Evolutionary conservation across 2,329 filamentous ascomycete species (phyloP), one percentile per base, ranked within the genome.

Genomic region (Neocatenulostroma microsporum): DNA sequence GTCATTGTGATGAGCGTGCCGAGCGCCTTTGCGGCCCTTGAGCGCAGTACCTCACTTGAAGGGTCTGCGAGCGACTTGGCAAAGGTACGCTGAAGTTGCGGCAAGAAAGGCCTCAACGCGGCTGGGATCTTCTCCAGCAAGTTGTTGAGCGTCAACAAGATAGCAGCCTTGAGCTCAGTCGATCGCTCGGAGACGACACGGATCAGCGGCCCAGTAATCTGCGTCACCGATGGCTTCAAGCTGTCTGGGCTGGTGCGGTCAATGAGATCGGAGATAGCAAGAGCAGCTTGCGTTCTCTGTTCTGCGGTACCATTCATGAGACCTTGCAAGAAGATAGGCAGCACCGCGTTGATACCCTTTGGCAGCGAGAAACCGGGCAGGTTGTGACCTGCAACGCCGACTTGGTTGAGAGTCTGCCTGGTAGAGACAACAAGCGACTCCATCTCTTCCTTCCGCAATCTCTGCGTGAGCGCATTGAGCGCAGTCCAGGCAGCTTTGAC

Each of bases 291-390:
- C 18, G 86, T 91, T 58, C 88, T 77, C 66, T 98, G 91, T 4
- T 98, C 91, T 12, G 84, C 70, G 24, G 83, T 88, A 40, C 91
- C 93, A 54, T 98, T 96, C 82, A 98, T 94, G 48, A 98, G 73
- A 63, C 91, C 91, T 59, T 98, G 93, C 56, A 96, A 64, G 74
- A 98, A 96, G 48, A 98, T 96, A 2, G 93, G 91, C 43, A 98
- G 67, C 47, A 98, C 81, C 45, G 91, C 88, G 56, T 87, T 94
- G 70, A 98, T 94, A 44, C 93, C 93, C 74, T 96, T 98, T 2
- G 89, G 91, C 39, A 96, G 68, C 23, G 70, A 72, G 67, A 98
- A 98, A 23, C 91, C 93, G 25, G 87, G 78, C 30, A 98, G 70
- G 54, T 88, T 81, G 26, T 80, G 74, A 19, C 91, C 91, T 27